Base-by-base conservation (phyloP, 2,329 filamentous ascomycete species). In the Pseudogymnoascus sp. region DNA sequence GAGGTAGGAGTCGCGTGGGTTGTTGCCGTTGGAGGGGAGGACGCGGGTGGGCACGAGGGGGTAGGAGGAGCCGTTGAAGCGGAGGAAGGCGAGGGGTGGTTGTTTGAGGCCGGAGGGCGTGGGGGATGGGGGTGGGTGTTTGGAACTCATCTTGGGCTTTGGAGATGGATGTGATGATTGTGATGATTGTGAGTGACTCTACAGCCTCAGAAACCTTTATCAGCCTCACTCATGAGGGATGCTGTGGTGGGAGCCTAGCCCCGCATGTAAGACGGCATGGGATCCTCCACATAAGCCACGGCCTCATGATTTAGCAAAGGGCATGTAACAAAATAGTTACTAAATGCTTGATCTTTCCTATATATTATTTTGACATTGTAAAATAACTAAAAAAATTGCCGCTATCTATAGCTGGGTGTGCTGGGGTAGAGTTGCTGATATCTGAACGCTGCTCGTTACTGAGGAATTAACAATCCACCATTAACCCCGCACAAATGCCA, bases 1-100 rank as follows among this genome's bases (percentile, higher is more conserved):
- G 53, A 69, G 64, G 60, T 66, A 68, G 63, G 60, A 61, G 8
- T n/a, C 16, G 10, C 68, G 65, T 14, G 61, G 22, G 31, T 64
- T 60, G 12, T 4, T 11, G 14, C 24, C 2, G 60, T 12, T 7
- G 65, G 10, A 10, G 63, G 65, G 33, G 67, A 33, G 1, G 50
- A 7, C 11, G 66, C 66, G 40, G 43, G 28, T 59, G 64, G 60
- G 24, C 63, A 38, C 3, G 16, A 56, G 26, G 46, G 46, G 28
- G n/a, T 56, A 56, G 26, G 46, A 56, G n/a, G 46, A 56, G 46
- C 46, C 46, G 8, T 10, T 56, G 46, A 56, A 56, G 46, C 46
- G 46, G n/a, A 56, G 46, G 46, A 33, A 56, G 46, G 46, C 46
- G 46, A 56, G 46, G 46, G 46, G 26, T 2, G 46, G 46, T 31